phyloP scores from a whole-genome alignment of 352 stramenopile genomes.

The Pythium aquatile region DNA sequence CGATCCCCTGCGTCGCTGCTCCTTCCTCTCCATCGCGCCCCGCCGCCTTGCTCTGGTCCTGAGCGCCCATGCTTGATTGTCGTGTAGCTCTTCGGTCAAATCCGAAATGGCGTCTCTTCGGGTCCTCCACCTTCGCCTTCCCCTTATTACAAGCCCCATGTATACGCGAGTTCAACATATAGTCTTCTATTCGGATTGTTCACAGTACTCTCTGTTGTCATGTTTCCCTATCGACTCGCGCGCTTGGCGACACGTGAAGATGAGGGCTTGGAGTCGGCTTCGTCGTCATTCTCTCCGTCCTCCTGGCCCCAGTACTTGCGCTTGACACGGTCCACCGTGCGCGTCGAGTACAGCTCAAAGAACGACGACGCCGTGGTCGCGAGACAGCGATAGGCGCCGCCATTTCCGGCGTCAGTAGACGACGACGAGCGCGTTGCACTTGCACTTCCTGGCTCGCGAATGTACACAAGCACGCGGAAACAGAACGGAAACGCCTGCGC shows the following conservation, averaged over 20 bases:
- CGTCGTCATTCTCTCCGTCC: slow-evolving; percentile 7
- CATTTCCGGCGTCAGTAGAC: not conserved
- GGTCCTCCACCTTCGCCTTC: not conserved
- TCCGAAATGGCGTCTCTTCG: not conserved
- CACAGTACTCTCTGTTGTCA: not conserved
- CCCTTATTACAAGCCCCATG: not conserved
- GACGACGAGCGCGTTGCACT: not conserved
- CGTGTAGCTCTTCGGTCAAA: not conserved
- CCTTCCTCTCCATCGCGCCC: slow-evolving; percentile 11
- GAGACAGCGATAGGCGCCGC: slow-evolving; percentile 45
- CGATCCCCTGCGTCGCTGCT: slow-evolving; percentile 13
- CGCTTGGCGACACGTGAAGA: slow-evolving; percentile 21
- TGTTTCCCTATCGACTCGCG: slow-evolving; percentile 1
- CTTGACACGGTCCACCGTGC: slow-evolving; percentile 81
- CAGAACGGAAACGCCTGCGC: slow-evolving; percentile 88
- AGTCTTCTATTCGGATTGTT: not conserved
- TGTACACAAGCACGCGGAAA: slow-evolving; percentile 80
- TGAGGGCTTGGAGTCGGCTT: slow-evolving; percentile 15
- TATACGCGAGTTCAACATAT: not conserved
- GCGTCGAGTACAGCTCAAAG: slow-evolving; percentile 85
- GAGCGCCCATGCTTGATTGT: slow-evolving; percentile 39
- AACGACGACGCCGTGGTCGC: slow-evolving; percentile 60
- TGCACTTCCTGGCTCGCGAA: slow-evolving; percentile 13
- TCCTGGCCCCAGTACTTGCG: slow-evolving; percentile 55
- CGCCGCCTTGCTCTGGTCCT: slow-evolving; percentile 40